Percentiles rank a stretch among this genome's conserved stretches.
These are phyloP conservation scores for Coemansia sp. DNA, from an alignment of 192 early-diverging fungal genomes.

Conservation along the genomic window DNA sequence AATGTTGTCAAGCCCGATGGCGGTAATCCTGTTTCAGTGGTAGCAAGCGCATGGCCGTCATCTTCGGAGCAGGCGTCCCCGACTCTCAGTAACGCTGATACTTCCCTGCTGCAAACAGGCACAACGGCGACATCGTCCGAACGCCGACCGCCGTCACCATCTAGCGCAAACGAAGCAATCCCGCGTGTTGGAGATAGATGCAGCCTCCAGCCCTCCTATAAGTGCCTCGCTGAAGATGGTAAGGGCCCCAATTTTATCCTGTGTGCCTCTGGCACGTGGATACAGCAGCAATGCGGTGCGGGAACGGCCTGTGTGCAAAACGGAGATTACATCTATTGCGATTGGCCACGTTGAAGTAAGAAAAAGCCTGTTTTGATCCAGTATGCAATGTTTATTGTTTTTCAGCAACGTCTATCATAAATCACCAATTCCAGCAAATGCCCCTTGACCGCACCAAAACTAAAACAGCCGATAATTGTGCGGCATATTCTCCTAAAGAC, in stretches of 20 bases:
- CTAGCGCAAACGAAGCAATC: neutral
- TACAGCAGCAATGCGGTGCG: conserved; percentile 36
- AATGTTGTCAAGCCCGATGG: conserved; percentile 8
- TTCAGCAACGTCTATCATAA: neutral
- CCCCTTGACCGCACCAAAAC: neutral
- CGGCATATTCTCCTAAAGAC: too few relatives aligned
- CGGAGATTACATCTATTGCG: conserved; percentile 38
- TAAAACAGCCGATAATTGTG: neutral
- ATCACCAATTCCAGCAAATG: neutral
- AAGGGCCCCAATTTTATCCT: conserved; percentile 25
- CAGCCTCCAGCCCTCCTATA: conserved; percentile 16
- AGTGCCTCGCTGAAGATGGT: conserved; percentile 25
- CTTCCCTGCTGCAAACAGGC: neutral
- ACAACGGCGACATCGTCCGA: neutral
- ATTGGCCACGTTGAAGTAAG: conserved; percentile 30
- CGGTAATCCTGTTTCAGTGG: neutral
- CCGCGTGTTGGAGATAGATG: conserved; percentile 25
- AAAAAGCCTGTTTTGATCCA: neutral
- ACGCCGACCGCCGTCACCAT: neutral
- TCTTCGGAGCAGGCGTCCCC: conserved; percentile 1
- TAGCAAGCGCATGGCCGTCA: neutral
- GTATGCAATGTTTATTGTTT: neutral
- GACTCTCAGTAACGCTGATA: neutral
- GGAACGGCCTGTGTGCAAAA: conserved; percentile 46
- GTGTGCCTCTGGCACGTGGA: conserved; percentile 36